These are phyloP conservation scores for Asterionellopsis glacialis DNA, from an alignment of 108 stramenopile genomes.

Conservation along the genomic window DNA sequence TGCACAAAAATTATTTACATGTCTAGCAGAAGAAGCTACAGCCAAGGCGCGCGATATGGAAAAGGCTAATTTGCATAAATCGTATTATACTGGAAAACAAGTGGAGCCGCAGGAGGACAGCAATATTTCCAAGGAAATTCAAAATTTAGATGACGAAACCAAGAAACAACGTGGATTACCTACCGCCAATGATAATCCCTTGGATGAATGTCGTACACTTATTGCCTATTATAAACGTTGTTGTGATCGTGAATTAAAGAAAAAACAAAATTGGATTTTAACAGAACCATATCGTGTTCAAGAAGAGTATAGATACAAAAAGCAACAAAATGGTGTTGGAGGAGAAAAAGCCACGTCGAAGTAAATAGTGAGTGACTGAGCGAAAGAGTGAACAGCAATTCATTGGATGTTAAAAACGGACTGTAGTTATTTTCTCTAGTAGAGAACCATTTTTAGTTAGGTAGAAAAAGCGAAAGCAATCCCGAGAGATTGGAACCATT, in stretches of 20 bases:
- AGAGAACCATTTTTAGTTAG: no score
- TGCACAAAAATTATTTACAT: slow-evolving; percentile 68
- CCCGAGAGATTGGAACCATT: no score
- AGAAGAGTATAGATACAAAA: slow-evolving; percentile 82
- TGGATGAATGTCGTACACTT: slow-evolving; percentile 68
- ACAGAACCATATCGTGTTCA: slow-evolving; percentile 85
- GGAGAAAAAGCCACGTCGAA: no score
- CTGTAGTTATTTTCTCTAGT: no score
- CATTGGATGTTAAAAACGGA: no score
- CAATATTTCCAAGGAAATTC: slow-evolving; percentile 1
- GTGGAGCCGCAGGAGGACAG: slow-evolving; percentile 12
- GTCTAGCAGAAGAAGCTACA: slow-evolving; percentile 73
- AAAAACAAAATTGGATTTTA: slow-evolving; percentile 83
- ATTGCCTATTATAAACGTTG: slow-evolving; percentile 81
- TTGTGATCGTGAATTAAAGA: slow-evolving; percentile 79
- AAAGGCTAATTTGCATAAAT: slow-evolving; percentile 65
- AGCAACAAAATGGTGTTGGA: slow-evolving; percentile 1
- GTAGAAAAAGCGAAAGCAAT: no score
- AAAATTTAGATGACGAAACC: slow-evolving; percentile 13
- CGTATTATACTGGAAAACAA: slow-evolving; percentile 66
- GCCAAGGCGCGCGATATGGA: slow-evolving; percentile 84
- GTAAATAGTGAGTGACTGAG: no score
- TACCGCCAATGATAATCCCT: slow-evolving; percentile 68
- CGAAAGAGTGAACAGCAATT: no score
- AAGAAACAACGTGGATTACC: slow-evolving; percentile 28